A percentile compares a stretch with the other conserved stretches of the same genome.
These are phyloP conservation scores for Entomortierella lignicola DNA, from an alignment of 192 early-diverging fungal species.

Conservation along the genomic window DNA sequence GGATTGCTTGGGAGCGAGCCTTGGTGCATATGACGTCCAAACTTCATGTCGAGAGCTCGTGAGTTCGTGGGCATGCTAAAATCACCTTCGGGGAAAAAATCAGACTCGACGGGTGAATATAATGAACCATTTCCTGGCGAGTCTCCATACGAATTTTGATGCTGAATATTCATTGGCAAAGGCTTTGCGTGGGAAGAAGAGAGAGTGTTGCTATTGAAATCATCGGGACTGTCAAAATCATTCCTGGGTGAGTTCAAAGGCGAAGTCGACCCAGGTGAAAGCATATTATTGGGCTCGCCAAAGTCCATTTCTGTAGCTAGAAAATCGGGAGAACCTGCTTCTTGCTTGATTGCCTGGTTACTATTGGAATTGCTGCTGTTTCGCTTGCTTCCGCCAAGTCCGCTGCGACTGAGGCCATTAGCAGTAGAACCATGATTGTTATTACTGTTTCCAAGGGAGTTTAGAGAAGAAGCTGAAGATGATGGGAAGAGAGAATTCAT, in stretches of 20 bases:
- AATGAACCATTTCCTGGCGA: constrained; percentile 51
- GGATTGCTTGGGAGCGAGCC: constrained; percentile 33
- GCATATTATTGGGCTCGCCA: constrained; percentile 45
- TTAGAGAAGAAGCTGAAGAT: constrained; percentile 40
- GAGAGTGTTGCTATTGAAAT: constrained; percentile 22
- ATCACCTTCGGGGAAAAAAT: constrained; percentile 52
- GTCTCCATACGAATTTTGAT: constrained; percentile 44
- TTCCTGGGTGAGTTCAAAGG: constrained; percentile 52
- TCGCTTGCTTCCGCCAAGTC: constrained; percentile 34
- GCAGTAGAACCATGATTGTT: background rate
- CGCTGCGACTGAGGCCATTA: constrained; percentile 21
- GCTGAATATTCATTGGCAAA: constrained; percentile 41
- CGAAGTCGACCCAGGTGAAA: constrained; percentile 54
- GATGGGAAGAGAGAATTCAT: constrained; percentile 40
- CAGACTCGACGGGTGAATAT: constrained; percentile 48
- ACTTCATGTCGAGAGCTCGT: constrained; percentile 44
- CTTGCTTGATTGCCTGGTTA: constrained; percentile 49
- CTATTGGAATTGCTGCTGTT: constrained; percentile 30
- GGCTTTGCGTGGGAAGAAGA: constrained; percentile 27
- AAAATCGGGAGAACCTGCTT: constrained; percentile 53
- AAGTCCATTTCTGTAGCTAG: constrained; percentile 53
- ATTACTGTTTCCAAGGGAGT: constrained; percentile 21
- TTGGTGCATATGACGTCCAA: constrained; percentile 47
- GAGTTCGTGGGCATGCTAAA: constrained; percentile 48
- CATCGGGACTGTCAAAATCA: constrained; percentile 53